A percentile compares a stretch with the other conserved stretches of the same genome.
Conservation (phyloP, 768 basidiomycete genomes). For the Boletellus emodensis region DNA sequence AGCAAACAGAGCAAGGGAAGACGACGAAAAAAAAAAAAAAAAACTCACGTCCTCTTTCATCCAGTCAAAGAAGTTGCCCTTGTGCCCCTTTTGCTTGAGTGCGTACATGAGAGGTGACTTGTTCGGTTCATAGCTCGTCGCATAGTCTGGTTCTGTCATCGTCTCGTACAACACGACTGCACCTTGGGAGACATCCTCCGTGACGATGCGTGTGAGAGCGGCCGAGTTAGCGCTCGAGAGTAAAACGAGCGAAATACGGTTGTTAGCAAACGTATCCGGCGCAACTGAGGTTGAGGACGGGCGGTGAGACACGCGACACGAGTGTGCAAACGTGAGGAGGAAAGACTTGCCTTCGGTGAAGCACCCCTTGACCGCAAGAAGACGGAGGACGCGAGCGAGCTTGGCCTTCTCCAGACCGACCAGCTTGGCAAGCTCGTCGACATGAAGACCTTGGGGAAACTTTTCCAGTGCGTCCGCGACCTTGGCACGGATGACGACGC, state of each 20-base stretch:
- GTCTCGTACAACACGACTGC: slow-evolving; percentile 21
- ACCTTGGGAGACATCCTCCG: slow-evolving; percentile 11
- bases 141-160: slow-evolving; percentile 24
- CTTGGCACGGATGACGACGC: slow-evolving; percentile 21
- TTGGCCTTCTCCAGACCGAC: slow-evolving; percentile 26
- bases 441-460: slow-evolving; percentile 27
- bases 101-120: slow-evolving; percentile 23
- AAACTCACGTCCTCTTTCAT: slow-evolving; percentile 19
- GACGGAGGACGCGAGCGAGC: slow-evolving; percentile 28
- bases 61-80: slow-evolving; percentile 21
- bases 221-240: slow-evolving; percentile 11
- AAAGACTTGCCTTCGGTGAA: slow-evolving; percentile 27
- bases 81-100: slow-evolving; percentile 11
- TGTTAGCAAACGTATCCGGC: slow-evolving; percentile 30
- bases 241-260: slow-evolving; percentile 31
- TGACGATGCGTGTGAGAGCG: slow-evolving; percentile 5
- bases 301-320: background rate
- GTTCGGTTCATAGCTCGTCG: slow-evolving; percentile 18
- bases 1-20: background rate
- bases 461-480: slow-evolving; percentile 26
- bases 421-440: slow-evolving; percentile 23
- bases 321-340: background rate
- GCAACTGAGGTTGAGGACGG: slow-evolving; percentile 14
- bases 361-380: slow-evolving; percentile 28
- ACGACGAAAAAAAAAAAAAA: background rate